Base-by-base conservation (phyloP, 306 rosid genomes). In the Abrus pulchellus region DNA sequence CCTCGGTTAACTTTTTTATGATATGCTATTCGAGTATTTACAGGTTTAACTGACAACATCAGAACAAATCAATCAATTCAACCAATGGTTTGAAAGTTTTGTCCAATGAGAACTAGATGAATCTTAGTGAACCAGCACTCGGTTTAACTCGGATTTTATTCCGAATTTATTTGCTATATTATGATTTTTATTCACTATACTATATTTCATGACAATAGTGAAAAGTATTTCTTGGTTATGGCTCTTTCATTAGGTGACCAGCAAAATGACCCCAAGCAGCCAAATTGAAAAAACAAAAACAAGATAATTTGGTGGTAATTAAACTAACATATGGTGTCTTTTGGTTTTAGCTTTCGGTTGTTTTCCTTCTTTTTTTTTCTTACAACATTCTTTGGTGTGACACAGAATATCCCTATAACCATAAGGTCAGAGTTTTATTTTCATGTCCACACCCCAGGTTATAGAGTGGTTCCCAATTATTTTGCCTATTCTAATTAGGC, bases 241-340 rank as follows among this genome's bases (percentile, higher is more conserved):
- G 36, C 12, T 40, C 40, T 44, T 62, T 4, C 27, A 41, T 65
- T 83, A 78, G 83, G 80, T 83, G 41, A 71, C 82, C 86, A 83
- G 73, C 53, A 64, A 70, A 78, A 40, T 20, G 9, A 64, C 12
- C 79, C 14, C 7, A 61, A 43, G 9, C 9, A 40, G 45, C 11
- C 47, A 83, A 11, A 11, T 62, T 57, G 20, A 6, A 47, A 77
- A 71, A 77, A 53, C 2, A 60, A 40, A 49, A 50, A 30, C 80
- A 64, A 44, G 12, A 44, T 43, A 53, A 71, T 44, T 62, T 62
- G 74, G 74, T 52, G 68, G 54, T 27, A 50, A 82, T 70, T 77
- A 40, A 76, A 53, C 75, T 20, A 72, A 64, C 74, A 49, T 80
- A 45, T 41, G 59, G 71, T 32, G 34, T 40, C 55, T 28, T 47